Percentiles rank a stretch among this genome's conserved stretches.
Evolutionary conservation across 768 basidiomycete genomes (phyloP).

Genomic region (Galerina sulciceps): DNA sequence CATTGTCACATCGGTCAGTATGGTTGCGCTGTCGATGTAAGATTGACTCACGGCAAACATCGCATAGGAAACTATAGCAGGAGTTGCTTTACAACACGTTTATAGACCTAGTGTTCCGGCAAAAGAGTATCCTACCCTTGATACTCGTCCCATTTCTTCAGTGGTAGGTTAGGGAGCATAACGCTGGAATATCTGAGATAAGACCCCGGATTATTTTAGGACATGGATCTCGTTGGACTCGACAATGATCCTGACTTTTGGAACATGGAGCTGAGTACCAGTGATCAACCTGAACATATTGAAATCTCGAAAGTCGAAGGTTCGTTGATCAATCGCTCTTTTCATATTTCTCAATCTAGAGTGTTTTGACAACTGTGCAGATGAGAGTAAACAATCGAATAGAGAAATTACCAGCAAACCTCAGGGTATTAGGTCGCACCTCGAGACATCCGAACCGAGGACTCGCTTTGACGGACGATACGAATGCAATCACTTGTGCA

Average conservation of each 20-base stretch:
- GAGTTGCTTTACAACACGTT: conserved; percentile 52
- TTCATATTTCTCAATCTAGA: neutral
- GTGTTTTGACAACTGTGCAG: neutral
- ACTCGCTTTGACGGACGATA: conserved; percentile 14
- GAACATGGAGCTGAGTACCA: conserved; percentile 51
- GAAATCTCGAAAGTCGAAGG: conserved; percentile 5
- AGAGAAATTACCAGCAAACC: neutral
- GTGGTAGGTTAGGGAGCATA: conserved; percentile 38
- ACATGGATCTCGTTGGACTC: conserved; percentile 65
- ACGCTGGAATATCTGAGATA: neutral
- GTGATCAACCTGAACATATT: conserved; percentile 27
- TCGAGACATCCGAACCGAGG: neutral
- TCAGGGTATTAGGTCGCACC: neutral
- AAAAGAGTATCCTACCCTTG: conserved; percentile 63
- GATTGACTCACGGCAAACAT: neutral
- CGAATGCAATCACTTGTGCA: conserved; percentile 84
- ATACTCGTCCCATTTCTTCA: conserved; percentile 72
- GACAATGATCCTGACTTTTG: conserved; percentile 76
- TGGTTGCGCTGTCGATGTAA: neutral
- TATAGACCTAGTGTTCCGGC: conserved; percentile 63
- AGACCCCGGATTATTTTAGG: conserved; percentile 43
- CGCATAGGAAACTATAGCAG: conserved; percentile 76
- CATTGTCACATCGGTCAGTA: conserved; percentile 62
- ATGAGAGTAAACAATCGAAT: neutral
- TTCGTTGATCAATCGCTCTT: neutral